Conservation (phyloP, 2,329 filamentous ascomycete genomes). For the Leptodontidium sp. region DNA sequence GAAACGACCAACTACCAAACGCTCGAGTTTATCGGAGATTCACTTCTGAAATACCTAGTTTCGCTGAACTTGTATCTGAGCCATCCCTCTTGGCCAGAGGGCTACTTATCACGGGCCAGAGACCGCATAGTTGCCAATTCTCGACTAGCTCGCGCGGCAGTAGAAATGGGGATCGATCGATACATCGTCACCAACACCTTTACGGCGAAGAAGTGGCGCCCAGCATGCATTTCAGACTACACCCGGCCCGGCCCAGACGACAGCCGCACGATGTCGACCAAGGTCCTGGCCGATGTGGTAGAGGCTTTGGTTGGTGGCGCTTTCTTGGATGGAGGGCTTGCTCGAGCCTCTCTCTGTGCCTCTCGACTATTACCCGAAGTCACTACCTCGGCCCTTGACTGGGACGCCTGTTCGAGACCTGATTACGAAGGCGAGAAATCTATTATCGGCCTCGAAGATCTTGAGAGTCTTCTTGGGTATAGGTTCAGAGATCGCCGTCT, state of each 20-base stretch:
- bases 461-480: background rate
- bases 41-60: conserved; percentile 77
- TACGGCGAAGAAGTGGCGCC: conserved; percentile 75
- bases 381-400: too few species aligned
- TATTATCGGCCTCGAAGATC: too few species aligned
- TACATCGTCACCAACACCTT: conserved; percentile 79
- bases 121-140: conserved; percentile 77
- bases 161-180: conserved; percentile 69
- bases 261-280: conserved; percentile 66
- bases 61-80: conserved; percentile 69
- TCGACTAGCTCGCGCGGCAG: conserved; percentile 70
- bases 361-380: background rate
- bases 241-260: conserved; percentile 38
- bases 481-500: conserved; percentile 65
- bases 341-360: conserved; percentile 69
- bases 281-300: conserved; percentile 85
- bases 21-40: conserved; percentile 87
- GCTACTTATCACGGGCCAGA: conserved; percentile 73
- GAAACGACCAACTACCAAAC: conserved; percentile 78
- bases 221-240: conserved; percentile 63
- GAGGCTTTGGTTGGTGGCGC: conserved; percentile 85
- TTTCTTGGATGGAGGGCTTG: conserved; percentile 74
- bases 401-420: too few species aligned
- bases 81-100: conserved; percentile 76
- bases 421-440: too few species aligned